Evolutionary conservation across 306 rosid species (phyloP).

Genomic region (Quercus berberidifolia): DNA sequence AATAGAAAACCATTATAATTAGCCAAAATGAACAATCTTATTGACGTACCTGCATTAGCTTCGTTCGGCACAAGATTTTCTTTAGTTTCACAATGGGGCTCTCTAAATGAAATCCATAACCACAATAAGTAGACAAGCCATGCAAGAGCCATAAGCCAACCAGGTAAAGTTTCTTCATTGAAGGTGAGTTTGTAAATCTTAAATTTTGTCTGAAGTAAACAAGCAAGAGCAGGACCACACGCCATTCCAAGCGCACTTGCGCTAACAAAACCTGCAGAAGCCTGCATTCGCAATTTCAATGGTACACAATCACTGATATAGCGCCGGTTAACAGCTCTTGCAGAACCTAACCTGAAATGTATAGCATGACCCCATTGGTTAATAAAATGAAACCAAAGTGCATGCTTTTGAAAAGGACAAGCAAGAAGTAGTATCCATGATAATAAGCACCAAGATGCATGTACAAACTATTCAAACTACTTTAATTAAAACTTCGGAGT

Average conservation of each 20-base stretch:
- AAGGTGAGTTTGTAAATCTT: slow-evolving; percentile 44
- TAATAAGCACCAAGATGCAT: not conserved
- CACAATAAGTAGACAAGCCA: slow-evolving; percentile 45
- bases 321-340: slow-evolving; percentile 51
- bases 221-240: slow-evolving; percentile 55
- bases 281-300: slow-evolving; percentile 39
- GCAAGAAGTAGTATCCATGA: not conserved
- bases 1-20: not conserved
- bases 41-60: slow-evolving; percentile 29
- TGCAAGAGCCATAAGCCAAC: slow-evolving; percentile 51
- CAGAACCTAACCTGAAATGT: slow-evolving; percentile 48
- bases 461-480: not conserved
- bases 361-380: not conserved
- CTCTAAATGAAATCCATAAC: slow-evolving; percentile 38
- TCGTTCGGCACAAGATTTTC: slow-evolving; percentile 7
- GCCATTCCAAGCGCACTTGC: slow-evolving; percentile 79
- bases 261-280: slow-evolving; percentile 72
- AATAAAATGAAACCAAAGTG: not conserved
- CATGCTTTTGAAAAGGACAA: not conserved
- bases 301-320: slow-evolving; percentile 56
- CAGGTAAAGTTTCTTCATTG: slow-evolving; percentile 51
- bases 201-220: slow-evolving; percentile 36
- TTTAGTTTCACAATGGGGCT: slow-evolving; percentile 24
- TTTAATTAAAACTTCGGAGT: not conserved
- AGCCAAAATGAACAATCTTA: not conserved